Base-by-base conservation (phyloP, 768 basidiomycete genomes). In the Termitomyces heimii region DNA sequence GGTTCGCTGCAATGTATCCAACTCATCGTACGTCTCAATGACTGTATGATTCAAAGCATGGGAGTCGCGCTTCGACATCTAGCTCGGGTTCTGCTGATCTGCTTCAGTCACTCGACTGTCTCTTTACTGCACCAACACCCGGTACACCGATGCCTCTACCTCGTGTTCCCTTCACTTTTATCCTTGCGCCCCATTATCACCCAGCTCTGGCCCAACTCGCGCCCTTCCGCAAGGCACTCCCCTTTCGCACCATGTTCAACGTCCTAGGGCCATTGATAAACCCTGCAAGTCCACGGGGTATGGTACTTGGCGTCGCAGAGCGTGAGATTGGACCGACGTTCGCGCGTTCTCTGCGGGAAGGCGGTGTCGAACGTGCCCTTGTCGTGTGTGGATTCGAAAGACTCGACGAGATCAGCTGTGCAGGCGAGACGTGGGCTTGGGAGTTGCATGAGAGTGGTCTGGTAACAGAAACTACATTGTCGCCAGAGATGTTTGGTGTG, bases 171-270 rank as follows among this genome's bases (percentile, higher is more conserved):
- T 98, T 99, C 73, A 85, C 86, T 2, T 98, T 96, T 78, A 87
- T 99, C 68, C 86, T 96, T 59, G 96, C 93, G 0, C 88, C 94
- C 0, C 88, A 95, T 67, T 98, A 94, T 71, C 94, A 98, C 71
- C 96, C 95, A 2, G 71, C 88, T 0, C 79, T 98, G 40, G 92
- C 89, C 7, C 74, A 80, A 59, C 78, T 98, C 62, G 89, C 88
- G 0, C 94, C 96, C 0, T 82, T 88, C 67, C 88, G 96, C 54
- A 89, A 88, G 63, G 73, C 83, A 0, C 82, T 98, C 51, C 94
- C 94, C 48, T 98, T 96, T 77, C 88, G 94, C 40, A 98, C 96
- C 5, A 86, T 99, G 76, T 98, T 97, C 81, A 98, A 98, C 72
- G 75, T 94, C 57, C 78, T 98, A 35, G 95, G 97, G 0, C 97